Conservation (phyloP, 2,329 filamentous ascomycete genomes). For the Nothopassalora personata region DNA sequence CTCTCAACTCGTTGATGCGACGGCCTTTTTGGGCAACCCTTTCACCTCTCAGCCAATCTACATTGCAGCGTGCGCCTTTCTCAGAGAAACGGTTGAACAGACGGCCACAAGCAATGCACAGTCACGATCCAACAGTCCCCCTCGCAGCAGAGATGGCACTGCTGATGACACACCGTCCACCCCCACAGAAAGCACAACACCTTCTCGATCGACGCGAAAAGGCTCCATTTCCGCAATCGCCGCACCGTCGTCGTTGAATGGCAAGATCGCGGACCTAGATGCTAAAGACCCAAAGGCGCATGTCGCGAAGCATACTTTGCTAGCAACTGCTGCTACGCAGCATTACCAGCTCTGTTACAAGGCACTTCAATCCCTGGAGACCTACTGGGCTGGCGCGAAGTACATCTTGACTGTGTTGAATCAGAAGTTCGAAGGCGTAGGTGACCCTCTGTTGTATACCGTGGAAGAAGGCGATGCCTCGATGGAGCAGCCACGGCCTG, state of each 20-base stretch:
- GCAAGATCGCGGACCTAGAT: constrained; percentile 6
- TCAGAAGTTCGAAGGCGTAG: constrained; percentile 81
- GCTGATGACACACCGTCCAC: constrained; percentile 10
- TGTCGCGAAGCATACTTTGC: constrained; percentile 63
- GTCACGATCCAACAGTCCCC: constrained; percentile 48
- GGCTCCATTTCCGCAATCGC: constrained; percentile 11
- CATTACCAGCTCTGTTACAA: constrained; percentile 87
- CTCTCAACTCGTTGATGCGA: constrained; percentile 77
- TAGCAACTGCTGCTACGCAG: constrained; percentile 75
- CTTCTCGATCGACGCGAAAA: constrained; percentile 10
- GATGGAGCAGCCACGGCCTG: constrained; percentile 47
- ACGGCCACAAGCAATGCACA: constrained; percentile 57
- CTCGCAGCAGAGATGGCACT: constrained; percentile 7
- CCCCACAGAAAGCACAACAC: constrained; percentile 5
- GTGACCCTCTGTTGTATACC: constrained; percentile 63
- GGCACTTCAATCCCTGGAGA: constrained; percentile 71
- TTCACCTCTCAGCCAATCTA: constrained; percentile 88
- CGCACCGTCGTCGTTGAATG: constrained; percentile 6
- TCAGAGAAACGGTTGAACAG: constrained; percentile 73
- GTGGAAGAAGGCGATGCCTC: constrained; percentile 73
- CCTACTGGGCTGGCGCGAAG: constrained; percentile 79
- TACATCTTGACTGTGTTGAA: constrained; percentile 84
- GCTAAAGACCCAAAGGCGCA: constrained; percentile 29
- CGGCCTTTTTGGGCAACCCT: constrained; percentile 80
- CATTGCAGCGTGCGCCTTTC: constrained; percentile 81